A percentile compares a stretch with the other conserved stretches of the same genome.
Evolutionary conservation across 768 basidiomycete genomes (phyloP).

Genomic region (Trametes punicea): DNA sequence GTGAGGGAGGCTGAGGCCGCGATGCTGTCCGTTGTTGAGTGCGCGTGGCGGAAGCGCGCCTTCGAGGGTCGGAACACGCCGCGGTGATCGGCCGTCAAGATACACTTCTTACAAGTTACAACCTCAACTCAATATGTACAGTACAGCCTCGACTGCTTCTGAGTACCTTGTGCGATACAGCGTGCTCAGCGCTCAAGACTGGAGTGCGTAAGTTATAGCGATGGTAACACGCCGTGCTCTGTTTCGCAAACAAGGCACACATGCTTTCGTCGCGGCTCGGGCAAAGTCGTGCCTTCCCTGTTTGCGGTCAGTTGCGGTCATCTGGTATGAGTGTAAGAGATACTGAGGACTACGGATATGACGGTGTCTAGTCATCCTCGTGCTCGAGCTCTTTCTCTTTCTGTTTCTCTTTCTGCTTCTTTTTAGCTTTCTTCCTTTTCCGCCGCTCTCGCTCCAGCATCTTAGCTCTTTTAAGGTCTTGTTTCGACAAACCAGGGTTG

Average conservation of each 20-base stretch:
- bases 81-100: not conserved
- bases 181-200: too few species aligned
- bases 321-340: too few species aligned
- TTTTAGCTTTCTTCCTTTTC: constrained; percentile 75
- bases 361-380: not conserved
- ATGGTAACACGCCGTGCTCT: too few species aligned
- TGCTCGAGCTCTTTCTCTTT: not conserved
- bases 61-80: constrained; percentile 17
- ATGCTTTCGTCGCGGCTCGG: too few species aligned
- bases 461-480: constrained; percentile 63
- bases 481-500: constrained; percentile 78
- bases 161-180: too few species aligned
- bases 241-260: too few species aligned
- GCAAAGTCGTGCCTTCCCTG: too few species aligned
- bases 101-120: not conserved
- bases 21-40: constrained; percentile 1
- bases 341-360: too few species aligned
- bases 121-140: not conserved
- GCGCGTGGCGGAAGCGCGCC: constrained; percentile 12
- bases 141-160: too few species aligned
- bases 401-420: constrained; percentile 40
- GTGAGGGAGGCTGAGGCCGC: not conserved
- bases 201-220: too few species aligned
- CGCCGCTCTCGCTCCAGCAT: constrained; percentile 74
- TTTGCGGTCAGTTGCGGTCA: too few species aligned